Evolutionary conservation across 495 filamentous ascomycete genomes (phyloP).

Genomic region (Astrocystis sublimbata): DNA sequence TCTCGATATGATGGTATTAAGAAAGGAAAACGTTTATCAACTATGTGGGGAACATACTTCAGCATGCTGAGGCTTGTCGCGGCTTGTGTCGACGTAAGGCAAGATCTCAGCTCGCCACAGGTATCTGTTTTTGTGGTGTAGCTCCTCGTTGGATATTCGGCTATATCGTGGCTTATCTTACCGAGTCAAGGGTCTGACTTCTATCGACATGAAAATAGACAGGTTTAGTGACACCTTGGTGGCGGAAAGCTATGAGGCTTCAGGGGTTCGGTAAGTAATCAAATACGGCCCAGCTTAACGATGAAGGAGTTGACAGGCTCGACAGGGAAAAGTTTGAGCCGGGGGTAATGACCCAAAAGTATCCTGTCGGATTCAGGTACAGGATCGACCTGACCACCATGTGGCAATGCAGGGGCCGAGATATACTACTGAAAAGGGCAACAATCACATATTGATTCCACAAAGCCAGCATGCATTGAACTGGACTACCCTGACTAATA

Average conservation of each 20-base stretch:
- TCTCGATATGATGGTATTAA: too few relatives aligned
- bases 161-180: not conserved
- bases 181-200: not conserved
- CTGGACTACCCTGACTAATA: too few relatives aligned
- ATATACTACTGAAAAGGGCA: not conserved
- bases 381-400: constrained; percentile 12
- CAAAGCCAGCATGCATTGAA: constrained; percentile 1
- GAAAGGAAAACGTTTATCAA: too few relatives aligned
- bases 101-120: not conserved
- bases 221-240: not conserved
- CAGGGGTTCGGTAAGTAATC: not conserved
- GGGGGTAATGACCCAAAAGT: not conserved
- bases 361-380: not conserved
- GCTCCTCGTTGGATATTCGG: not conserved
- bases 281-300: not conserved
- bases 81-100: not conserved
- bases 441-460: constrained; percentile 4
- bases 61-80: not conserved
- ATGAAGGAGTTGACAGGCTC: not conserved
- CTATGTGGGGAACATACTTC: too few relatives aligned
- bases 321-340: constrained; percentile 1
- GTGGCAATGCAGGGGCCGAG: constrained; percentile 1
- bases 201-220: not conserved
- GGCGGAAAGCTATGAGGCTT: not conserved
- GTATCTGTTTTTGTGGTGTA: not conserved